Evolutionary conservation across 192 early-diverging fungal species (phyloP), one percentile per base, ranked within the genome.

Genomic region (Geranomyces michiganensis): DNA sequence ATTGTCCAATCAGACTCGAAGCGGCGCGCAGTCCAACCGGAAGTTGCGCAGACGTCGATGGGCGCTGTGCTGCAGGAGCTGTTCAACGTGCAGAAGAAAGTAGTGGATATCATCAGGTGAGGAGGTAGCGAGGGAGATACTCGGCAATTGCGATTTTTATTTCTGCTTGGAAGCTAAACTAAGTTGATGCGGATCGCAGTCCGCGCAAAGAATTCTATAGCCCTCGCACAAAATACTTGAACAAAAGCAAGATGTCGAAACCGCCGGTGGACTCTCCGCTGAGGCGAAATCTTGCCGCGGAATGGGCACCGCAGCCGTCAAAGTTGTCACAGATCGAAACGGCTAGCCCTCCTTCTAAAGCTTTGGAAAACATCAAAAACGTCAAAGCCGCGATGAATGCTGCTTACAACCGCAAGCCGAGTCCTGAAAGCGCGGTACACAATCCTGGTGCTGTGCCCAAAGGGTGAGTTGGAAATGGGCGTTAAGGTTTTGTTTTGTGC

Each of bases 61-160:
- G 22, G 26, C 49, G 61, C 65, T 27, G 71, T 73, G 13, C 56
- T 73, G 64, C 30, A 59, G 46, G 71, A 73, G 41, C 43, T 72
- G n/a, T 72, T 48, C 21, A 26, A 55, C 8, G 44, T 64, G 6
- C 60, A 72, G 62, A 31, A 62, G 22, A 72, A 64, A 45, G 70
- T 72, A 13, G 62, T 48, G 19, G 46, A 48, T 29, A 43, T 72
- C 41, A 49, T 72, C 4, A 72, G 70, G 70, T 72, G 29, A 49
- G 36, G 36, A 3, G 36, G 10, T 7, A 41, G 10, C 36, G 36
- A 41, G 36, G 10, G 36, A 41, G 36, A n/a, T n/a, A n/a, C n/a
- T n/a, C n/a, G n/a, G n/a, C n/a, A n/a, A n/a, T n/a, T n/a, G n/a
- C n/a, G n/a, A n/a, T n/a, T n/a, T n/a, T n/a, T n/a, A n/a, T n/a